These are phyloP conservation scores for Diaporthe ilicicola DNA, from an alignment of 2,329 filamentous ascomycete species.

Conservation along the genomic window DNA sequence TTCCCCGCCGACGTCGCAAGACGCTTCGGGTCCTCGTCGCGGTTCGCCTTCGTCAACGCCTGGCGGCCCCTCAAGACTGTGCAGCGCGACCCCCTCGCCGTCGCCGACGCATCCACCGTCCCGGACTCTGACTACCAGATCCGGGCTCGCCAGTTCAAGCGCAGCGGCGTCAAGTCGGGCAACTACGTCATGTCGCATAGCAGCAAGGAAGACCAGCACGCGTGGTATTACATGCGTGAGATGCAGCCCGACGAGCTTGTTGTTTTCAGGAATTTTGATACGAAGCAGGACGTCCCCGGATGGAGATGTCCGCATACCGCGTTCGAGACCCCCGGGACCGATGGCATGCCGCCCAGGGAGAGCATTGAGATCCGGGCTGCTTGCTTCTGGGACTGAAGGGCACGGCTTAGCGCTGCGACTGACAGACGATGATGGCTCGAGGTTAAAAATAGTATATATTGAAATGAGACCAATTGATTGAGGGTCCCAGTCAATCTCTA, in stretches of 20 bases:
- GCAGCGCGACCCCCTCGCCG: slow-evolving; percentile 50
- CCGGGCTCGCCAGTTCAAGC: slow-evolving; percentile 44
- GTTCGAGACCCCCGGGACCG: slow-evolving; percentile 11
- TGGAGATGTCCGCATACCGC: slow-evolving; percentile 40
- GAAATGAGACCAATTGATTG: not conserved
- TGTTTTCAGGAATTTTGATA: slow-evolving; percentile 70
- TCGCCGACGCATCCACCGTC: slow-evolving; percentile 49
- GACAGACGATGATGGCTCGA: not conserved
- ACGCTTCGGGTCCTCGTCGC: not conserved
- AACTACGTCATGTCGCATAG: slow-evolving; percentile 18
- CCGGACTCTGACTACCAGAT: slow-evolving; percentile 49
- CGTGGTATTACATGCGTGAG: slow-evolving; percentile 61
- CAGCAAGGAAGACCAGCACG: not conserved
- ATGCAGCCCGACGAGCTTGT: slow-evolving; percentile 63
- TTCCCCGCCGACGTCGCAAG: slow-evolving; percentile 53
- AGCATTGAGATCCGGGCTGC: slow-evolving; percentile 8
- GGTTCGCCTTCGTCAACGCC: slow-evolving; percentile 38
- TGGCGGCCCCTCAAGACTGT: slow-evolving; percentile 61
- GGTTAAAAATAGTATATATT: not conserved
- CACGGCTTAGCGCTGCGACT: too few species aligned
- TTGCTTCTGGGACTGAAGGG: slow-evolving; percentile 1
- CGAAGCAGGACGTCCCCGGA: slow-evolving; percentile 38
- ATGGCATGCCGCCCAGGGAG: slow-evolving; percentile 3
- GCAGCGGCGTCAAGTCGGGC: slow-evolving; percentile 37
- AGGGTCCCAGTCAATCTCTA: not conserved